A percentile compares a stretch with the other conserved stretches of the same genome.
Evolutionary conservation across 306 rosid genomes (phyloP).

Genomic region (Cercis canadensis): DNA sequence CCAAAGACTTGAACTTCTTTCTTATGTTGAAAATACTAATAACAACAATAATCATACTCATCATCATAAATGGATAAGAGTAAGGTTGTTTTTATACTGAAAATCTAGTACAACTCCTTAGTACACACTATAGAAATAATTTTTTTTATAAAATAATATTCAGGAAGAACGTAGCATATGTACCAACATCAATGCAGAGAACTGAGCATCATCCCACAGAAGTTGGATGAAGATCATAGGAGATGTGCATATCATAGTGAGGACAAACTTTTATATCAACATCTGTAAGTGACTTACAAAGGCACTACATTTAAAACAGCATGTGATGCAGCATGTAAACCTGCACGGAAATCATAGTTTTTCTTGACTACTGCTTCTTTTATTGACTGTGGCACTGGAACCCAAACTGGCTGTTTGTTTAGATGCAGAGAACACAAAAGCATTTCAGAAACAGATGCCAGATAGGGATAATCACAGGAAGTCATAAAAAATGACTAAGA

Average conservation of each 20-base stretch:
- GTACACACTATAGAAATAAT: no score
- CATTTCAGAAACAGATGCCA: constrained; percentile 29
- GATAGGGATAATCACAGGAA: constrained; percentile 26
- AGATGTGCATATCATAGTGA: constrained; percentile 24
- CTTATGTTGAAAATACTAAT: no score
- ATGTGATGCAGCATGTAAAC: constrained; percentile 97
- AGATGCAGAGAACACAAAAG: constrained; percentile 28
- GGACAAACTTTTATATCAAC: constrained; percentile 24
- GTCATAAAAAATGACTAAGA: background rate
- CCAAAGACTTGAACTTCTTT: no score
- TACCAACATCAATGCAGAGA: background rate
- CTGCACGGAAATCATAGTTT: constrained; percentile 84
- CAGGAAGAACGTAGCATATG: constrained; percentile 9
- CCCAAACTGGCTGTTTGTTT: constrained; percentile 93
- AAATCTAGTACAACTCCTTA: no score
- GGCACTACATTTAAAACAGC: constrained; percentile 92
- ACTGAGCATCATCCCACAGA: no score
- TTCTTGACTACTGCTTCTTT: constrained; percentile 60
- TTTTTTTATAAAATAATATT: background rate
- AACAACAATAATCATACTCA: no score
- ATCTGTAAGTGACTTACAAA: constrained; percentile 62
- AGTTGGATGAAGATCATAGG: constrained; percentile 22
- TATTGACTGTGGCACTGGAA: constrained; percentile 75
- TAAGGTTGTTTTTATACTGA: no score
- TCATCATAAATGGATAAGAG: no score